Evolutionary conservation across 2,329 filamentous ascomycete genomes (phyloP).

Genomic region (Claviceps citrina): DNA sequence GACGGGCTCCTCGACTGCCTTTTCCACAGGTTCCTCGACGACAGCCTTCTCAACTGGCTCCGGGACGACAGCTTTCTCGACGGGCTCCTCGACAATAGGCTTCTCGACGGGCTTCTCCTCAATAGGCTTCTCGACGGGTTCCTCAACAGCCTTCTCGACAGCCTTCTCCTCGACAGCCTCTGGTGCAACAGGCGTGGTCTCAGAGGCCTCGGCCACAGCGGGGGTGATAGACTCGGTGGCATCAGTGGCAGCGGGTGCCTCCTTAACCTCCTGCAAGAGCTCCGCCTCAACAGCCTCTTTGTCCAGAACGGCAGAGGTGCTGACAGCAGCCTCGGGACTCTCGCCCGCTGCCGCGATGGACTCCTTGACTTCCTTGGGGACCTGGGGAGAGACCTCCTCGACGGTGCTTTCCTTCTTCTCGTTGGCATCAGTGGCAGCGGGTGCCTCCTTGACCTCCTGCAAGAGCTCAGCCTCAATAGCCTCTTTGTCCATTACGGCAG

Average conservation of each 20-base stretch:
- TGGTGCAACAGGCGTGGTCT: background rate
- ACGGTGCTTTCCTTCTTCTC: slow-evolving; percentile 26
- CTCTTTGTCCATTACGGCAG: slow-evolving; percentile 61
- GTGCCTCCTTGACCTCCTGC: slow-evolving; percentile 38
- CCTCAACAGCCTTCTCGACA: slow-evolving; percentile 7
- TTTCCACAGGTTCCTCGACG: background rate
- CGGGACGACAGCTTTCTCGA: too few species aligned
- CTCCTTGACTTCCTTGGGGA: slow-evolving; percentile 41
- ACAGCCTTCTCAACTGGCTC: background rate
- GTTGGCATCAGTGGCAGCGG: slow-evolving; percentile 17
- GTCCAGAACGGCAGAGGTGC: slow-evolving; percentile 52
- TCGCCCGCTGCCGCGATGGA: slow-evolving; percentile 42
- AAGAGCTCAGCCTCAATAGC: slow-evolving; percentile 60
- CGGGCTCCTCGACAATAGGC: too few species aligned
- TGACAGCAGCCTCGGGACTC: slow-evolving; percentile 56
- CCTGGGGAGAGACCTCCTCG: slow-evolving; percentile 32
- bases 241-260: slow-evolving; percentile 21
- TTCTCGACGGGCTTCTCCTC: slow-evolving; percentile 5
- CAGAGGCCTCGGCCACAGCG: slow-evolving; percentile 7
- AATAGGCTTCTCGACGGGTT: slow-evolving; percentile 6
- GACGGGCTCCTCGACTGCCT: background rate
- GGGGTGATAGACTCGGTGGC: slow-evolving; percentile 9
- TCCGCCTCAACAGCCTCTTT: slow-evolving; percentile 64
- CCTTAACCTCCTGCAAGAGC: slow-evolving; percentile 48
- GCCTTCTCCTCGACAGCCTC: slow-evolving; percentile 7